Evolutionary conservation across 1,284 basidiomycete species (phyloP).

Genomic region (Microbotryomycetes sp.): DNA sequence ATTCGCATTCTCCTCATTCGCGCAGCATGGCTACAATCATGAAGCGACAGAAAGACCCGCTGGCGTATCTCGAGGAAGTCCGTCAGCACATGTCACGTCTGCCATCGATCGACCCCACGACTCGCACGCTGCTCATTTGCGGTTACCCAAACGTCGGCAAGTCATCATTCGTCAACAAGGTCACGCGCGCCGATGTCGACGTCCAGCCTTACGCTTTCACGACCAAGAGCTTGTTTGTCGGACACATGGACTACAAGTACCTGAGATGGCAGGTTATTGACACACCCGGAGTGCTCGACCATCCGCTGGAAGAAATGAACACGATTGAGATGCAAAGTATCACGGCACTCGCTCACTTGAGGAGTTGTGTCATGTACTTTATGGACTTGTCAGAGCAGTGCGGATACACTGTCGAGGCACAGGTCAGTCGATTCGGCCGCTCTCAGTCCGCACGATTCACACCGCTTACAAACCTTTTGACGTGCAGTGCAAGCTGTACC

Average conservation of each 20-base stretch:
- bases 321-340: conserved; percentile 99
- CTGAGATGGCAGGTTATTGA: conserved; percentile 94
- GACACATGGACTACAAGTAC: conserved; percentile 95
- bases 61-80: conserved; percentile 94
- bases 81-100: conserved; percentile 94
- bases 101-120: conserved; percentile 90
- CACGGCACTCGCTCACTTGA: conserved; percentile 87
- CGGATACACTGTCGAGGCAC: conserved; percentile 87
- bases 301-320: conserved; percentile 97
- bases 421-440: conserved; percentile 49
- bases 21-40: conserved; percentile 90
- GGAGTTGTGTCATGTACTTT: conserved; percentile 86
- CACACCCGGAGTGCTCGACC: conserved; percentile 85
- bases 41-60: conserved; percentile 90
- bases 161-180: conserved; percentile 96
- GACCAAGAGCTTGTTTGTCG: conserved; percentile 91
- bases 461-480: neutral
- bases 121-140: conserved; percentile 89
- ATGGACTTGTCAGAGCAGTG: conserved; percentile 97
- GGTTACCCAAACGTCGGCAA: conserved; percentile 98
- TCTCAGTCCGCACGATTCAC: neutral
- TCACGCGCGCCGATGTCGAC: conserved; percentile 92
- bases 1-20: neutral
- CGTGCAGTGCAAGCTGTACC: conserved; percentile 83
- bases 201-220: conserved; percentile 98